phyloP scores from a whole-genome alignment of 83 land plant species.

The Thuja plicata region DNA sequence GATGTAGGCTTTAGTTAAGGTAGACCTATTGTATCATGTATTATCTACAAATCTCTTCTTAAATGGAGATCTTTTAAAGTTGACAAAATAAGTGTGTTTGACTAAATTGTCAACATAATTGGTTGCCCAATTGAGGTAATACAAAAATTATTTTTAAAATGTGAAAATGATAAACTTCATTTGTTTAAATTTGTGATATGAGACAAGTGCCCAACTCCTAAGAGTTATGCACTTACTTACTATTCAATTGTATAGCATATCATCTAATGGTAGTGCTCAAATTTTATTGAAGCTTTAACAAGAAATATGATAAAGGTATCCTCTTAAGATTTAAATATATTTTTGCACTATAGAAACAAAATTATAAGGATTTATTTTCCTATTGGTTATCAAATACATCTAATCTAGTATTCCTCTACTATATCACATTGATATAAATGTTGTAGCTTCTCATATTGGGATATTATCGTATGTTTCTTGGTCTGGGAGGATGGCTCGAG shows the following conservation, averaged over 20 bases:
- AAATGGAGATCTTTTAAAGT: slow-evolving; percentile 99
- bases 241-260: neutral
- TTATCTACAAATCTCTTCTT: slow-evolving; percentile 87
- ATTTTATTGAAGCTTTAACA: neutral
- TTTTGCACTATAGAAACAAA: slow-evolving; percentile 36
- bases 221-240: neutral
- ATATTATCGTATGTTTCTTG: slow-evolving; percentile 42
- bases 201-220: neutral
- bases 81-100: slow-evolving; percentile 94
- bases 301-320: neutral
- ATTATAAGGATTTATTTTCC: slow-evolving; percentile 51
- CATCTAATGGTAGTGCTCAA: neutral
- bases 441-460: slow-evolving; percentile 67
- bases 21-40: slow-evolving; percentile 90
- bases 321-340: neutral
- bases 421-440: slow-evolving; percentile 63
- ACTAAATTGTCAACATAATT: slow-evolving; percentile 91
- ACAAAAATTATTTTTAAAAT: neutral
- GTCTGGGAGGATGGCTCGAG: slow-evolving; percentile 65
- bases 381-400: slow-evolving; percentile 83
- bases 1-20: slow-evolving; percentile 86
- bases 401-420: slow-evolving; percentile 59
- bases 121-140: slow-evolving; percentile 90
- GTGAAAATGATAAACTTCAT: neutral
- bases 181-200: neutral